These are phyloP conservation scores for Dysphania ambrosioides DNA, from an alignment of 148 eudicot genomes.

Conservation along the genomic window DNA sequence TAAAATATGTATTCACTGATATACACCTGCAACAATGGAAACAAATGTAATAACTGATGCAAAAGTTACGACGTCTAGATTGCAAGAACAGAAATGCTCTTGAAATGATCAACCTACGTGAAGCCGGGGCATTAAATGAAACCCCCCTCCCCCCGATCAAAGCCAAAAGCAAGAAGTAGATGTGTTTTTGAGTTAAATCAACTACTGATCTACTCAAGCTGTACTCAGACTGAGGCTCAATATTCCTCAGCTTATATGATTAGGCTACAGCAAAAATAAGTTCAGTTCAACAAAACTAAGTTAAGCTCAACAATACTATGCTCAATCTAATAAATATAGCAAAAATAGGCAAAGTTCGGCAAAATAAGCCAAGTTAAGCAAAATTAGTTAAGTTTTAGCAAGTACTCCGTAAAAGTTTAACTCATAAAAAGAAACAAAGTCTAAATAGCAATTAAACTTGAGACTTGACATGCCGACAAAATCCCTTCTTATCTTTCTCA, in stretches of 20 bases:
- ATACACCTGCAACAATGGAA: slow-evolving; percentile 72
- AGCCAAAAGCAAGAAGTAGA: background rate
- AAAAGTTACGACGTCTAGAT: background rate
- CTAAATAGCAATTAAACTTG: background rate
- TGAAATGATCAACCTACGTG: background rate
- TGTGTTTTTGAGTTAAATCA: background rate
- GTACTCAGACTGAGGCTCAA: no score
- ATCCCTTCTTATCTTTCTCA: no score
- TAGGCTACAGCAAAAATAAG: no score
- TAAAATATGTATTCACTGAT: slow-evolving; percentile 67
- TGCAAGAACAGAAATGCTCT: slow-evolving; percentile 2
- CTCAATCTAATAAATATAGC: no score
- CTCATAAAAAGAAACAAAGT: no score
- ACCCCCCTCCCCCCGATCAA: background rate
- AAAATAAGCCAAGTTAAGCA: no score
- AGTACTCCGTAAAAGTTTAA: no score
- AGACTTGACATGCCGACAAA: background rate
- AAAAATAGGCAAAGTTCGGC: no score
- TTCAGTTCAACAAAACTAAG: no score
- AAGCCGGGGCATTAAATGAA: background rate
- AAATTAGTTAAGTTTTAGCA: no score
- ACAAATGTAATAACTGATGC: background rate
- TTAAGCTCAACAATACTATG: no score
- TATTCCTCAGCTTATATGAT: no score
- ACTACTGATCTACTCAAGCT: background rate